Percentiles rank a stretch among this genome's conserved stretches.
These are phyloP conservation scores for Trypanosoma melophagium DNA, from an alignment of 208 protist genomes.

Conservation along the genomic window DNA sequence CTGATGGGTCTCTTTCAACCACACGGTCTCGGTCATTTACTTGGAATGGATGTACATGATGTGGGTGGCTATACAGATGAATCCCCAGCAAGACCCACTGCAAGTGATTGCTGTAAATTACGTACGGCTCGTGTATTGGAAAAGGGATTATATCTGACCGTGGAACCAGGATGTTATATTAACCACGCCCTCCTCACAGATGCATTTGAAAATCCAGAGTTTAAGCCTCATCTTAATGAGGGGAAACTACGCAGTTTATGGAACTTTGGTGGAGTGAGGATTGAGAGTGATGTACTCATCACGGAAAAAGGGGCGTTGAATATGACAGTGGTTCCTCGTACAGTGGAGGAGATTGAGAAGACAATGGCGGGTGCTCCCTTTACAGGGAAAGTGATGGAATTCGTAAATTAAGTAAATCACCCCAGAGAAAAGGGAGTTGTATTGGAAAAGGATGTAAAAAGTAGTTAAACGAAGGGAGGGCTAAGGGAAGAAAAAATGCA, in stretches of 20 bases:
- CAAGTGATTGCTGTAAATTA: conserved; percentile 86
- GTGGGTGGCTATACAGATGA: conserved; percentile 94
- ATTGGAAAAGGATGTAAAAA: no score
- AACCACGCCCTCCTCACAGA: conserved; percentile 82
- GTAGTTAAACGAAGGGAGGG: no score
- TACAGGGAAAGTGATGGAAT: conserved; percentile 57
- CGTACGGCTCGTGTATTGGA: conserved; percentile 88
- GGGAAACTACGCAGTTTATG: conserved; percentile 78
- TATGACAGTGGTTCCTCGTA: conserved; percentile 81
- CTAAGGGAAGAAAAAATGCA: no score
- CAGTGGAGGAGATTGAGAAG: conserved; percentile 83
- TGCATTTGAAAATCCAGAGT: conserved; percentile 65
- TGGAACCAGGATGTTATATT: conserved; percentile 96
- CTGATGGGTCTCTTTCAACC: conserved; percentile 96
- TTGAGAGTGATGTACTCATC: conserved; percentile 98
- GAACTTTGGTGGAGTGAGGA: conserved; percentile 96
- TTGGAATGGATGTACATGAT: conserved; percentile 96
- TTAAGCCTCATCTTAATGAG: conserved; percentile 86
- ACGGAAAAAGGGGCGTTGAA: conserved; percentile 88
- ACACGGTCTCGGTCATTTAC: conserved; percentile 96
- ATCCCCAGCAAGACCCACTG: conserved; percentile 54
- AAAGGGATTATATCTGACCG: conserved; percentile 94
- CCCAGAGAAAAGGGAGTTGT: no score
- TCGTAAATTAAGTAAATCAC: conserved; percentile 33
- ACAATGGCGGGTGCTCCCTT: conserved; percentile 82